Evolutionary conservation across 345 rosid species (phyloP).

Genomic region (Murraya koenigii): DNA sequence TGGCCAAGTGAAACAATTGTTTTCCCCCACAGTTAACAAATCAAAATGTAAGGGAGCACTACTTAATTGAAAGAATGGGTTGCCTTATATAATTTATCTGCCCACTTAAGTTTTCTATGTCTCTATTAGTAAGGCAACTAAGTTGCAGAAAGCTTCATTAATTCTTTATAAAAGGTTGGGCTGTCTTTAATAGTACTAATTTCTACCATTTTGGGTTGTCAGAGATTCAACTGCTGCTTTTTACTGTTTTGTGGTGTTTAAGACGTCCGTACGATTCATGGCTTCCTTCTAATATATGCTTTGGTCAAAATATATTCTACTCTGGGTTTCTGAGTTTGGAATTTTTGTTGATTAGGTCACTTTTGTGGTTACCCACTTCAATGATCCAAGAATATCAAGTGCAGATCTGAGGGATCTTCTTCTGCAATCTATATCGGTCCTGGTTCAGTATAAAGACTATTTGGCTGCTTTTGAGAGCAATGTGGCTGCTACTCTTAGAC

Average conservation of each 20-base stretch:
- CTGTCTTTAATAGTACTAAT: not conserved
- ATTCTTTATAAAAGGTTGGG: not conserved
- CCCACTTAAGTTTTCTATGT: not conserved
- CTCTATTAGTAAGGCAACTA: not conserved
- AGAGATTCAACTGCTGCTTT: not conserved
- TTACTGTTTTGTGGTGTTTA: not conserved
- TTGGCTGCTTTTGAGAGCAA: constrained; percentile 83
- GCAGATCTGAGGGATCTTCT: constrained; percentile 90
- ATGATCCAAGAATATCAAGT: constrained; percentile 82
- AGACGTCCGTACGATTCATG: not conserved
- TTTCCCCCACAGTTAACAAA: not conserved
- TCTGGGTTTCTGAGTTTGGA: not conserved
- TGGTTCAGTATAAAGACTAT: constrained; percentile 88
- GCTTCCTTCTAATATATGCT: not conserved
- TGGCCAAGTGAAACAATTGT: not conserved
- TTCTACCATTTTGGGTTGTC: not conserved
- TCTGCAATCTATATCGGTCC: constrained; percentile 90
- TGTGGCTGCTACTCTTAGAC: constrained; percentile 67
- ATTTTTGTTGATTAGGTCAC: constrained; percentile 60
- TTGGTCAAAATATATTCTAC: not conserved
- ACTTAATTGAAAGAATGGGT: not conserved
- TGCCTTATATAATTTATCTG: not conserved
- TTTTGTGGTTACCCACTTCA: constrained; percentile 85
- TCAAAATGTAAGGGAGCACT: not conserved
- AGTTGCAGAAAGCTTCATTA: not conserved